phyloP scores from a whole-genome alignment of 352 stramenopile genomes.

The Globisporangium paddicum region DNA sequence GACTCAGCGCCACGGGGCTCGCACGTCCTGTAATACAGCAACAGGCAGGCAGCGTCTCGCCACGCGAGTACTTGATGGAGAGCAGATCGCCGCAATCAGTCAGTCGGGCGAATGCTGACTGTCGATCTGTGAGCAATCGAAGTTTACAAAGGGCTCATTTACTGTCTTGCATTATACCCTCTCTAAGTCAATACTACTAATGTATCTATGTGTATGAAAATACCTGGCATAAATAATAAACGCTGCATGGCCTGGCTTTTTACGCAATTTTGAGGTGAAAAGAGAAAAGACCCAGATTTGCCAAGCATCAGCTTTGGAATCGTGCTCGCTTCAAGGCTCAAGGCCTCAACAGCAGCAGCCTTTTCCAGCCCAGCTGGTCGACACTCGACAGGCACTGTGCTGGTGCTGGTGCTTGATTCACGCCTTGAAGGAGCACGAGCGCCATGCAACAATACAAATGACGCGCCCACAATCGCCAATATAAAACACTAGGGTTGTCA shows the following conservation, averaged over 20 bases:
- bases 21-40: not conserved
- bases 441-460: not conserved
- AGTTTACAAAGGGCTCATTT: too few relatives aligned
- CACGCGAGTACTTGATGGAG: not conserved
- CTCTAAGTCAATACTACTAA: not conserved
- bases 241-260: not conserved
- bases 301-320: constrained; percentile 1
- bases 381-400: not conserved
- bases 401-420: not conserved
- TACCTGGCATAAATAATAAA: not conserved
- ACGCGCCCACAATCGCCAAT: not conserved
- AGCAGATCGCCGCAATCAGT: too few relatives aligned
- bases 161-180: not conserved
- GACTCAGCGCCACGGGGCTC: not conserved
- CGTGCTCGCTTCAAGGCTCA: not conserved
- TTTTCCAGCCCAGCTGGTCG: not conserved
- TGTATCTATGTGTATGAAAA: not conserved
- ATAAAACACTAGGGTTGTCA: too few relatives aligned
- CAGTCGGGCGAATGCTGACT: too few relatives aligned
- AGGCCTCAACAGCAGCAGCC: too few relatives aligned
- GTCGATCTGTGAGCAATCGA: too few relatives aligned
- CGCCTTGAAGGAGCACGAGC: too few relatives aligned
- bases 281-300: not conserved
- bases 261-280: not conserved
- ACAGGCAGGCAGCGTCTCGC: not conserved